A percentile compares a stretch with the other conserved stretches of the same genome.
phyloP scores from a whole-genome alignment of 106 monocot species.

The Dendrobium chrysotoxum region DNA sequence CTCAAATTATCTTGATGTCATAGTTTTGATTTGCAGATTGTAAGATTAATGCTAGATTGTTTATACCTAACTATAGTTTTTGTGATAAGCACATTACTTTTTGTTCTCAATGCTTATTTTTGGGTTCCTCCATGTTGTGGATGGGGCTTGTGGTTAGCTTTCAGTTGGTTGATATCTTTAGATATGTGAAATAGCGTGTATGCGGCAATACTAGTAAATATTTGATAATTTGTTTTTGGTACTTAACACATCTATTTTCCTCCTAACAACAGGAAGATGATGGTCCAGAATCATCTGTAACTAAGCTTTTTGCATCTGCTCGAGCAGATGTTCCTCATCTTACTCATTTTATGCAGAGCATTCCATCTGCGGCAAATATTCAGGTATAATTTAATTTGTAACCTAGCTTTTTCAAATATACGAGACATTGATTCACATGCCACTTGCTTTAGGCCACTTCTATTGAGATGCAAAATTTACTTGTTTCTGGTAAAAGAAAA shows the following conservation, averaged over 20 bases:
- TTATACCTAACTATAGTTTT: not conserved
- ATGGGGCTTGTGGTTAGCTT: not conserved
- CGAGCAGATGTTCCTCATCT: slow-evolving; percentile 32
- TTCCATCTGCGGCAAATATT: slow-evolving; percentile 80
- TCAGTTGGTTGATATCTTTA: not conserved
- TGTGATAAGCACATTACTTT: not conserved
- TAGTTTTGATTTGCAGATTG: not conserved
- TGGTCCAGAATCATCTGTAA: slow-evolving; percentile 75
- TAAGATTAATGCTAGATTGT: not conserved
- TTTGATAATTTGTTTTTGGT: not conserved
- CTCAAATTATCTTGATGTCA: not conserved
- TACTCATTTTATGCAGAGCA: slow-evolving; percentile 43
- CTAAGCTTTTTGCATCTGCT: slow-evolving; percentile 81
- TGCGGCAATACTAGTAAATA: not conserved
- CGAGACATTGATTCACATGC: not conserved
- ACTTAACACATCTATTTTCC: not conserved
- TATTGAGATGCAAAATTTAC: slow-evolving; percentile 70
- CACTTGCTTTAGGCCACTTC: slow-evolving; percentile 50
- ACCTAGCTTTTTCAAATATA: not conserved
- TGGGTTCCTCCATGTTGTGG: no score
- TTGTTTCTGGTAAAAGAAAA: slow-evolving; percentile 88
- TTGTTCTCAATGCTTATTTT: not conserved
- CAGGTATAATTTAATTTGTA: slow-evolving; percentile 32
- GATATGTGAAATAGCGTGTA: not conserved
- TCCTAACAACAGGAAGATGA: slow-evolving; percentile 52